phyloP scores from a whole-genome alignment of 2,329 filamentous ascomycete species.

The Fusarium subglutinans region DNA sequence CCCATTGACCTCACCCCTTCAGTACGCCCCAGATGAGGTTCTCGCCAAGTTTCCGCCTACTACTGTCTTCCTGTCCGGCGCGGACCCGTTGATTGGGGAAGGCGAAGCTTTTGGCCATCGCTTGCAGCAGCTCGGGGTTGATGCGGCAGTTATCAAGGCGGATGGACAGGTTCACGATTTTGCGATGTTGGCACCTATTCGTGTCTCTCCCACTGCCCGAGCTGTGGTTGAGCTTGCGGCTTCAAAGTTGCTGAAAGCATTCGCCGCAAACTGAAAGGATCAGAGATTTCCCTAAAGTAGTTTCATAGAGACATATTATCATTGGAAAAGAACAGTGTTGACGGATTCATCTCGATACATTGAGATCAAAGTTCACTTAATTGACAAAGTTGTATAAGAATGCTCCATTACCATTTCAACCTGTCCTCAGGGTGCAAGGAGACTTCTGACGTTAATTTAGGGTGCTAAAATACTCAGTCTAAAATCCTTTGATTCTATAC shows the following conservation, averaged over 20 bases:
- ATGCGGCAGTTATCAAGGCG: conserved; percentile 5
- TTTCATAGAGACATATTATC: accelerated
- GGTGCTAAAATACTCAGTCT: too few relatives aligned
- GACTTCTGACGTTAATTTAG: too few relatives aligned
- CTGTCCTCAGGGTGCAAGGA: too few relatives aligned
- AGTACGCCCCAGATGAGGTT: background rate
- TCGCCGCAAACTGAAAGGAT: background rate
- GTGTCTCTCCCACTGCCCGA: conserved; percentile 1
- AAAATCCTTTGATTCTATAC: too few relatives aligned
- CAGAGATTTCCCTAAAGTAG: accelerated
- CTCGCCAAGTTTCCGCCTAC: conserved; percentile 18
- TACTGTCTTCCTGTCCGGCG: conserved; percentile 6
- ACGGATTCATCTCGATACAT: too few relatives aligned
- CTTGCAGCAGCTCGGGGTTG: background rate
- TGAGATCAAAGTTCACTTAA: too few relatives aligned
- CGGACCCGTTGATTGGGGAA: conserved; percentile 9
- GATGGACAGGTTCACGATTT: conserved; percentile 27
- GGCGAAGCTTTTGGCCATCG: conserved; percentile 22
- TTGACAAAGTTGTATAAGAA: accelerated
- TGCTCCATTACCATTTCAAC: background rate
- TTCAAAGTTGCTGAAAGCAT: background rate
- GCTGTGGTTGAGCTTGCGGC: conserved; percentile 21
- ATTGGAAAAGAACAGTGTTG: accelerated
- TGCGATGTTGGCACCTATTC: conserved; percentile 5
- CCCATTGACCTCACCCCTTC: conserved; percentile 13